Base-by-base conservation (phyloP, 768 basidiomycete genomes). In the Dioszegia crocea region DNA sequence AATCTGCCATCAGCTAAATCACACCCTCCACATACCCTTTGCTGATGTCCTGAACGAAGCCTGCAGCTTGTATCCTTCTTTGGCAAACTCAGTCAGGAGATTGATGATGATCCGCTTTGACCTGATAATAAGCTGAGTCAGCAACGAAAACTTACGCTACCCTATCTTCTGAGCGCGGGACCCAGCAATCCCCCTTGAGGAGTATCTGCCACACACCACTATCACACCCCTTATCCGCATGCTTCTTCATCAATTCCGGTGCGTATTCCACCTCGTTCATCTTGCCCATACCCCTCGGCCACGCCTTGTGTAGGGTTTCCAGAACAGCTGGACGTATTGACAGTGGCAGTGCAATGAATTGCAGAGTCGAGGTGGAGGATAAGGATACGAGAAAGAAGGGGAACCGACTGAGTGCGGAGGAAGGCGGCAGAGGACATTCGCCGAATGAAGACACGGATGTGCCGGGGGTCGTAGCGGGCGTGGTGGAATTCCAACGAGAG, bases 171-270 rank as follows among this genome's bases (percentile, higher is more conserved):
- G 61, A 68, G 5, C 62, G 53, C 2, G 71, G 71, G 55, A 67
- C 63, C 71, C 71, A 73, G 26, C 59, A 58, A 27, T 62, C 56
- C 6, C 58, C 68, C 47, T 66, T 70, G 57, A 70, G 29, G 16
- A 51, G 59, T 16, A 73, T 59, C 43, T 73, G 68, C 71, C 71
- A 73, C 2, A 73, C 71, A 5, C 71, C 71, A 17, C 64, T 62
- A 26, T 73, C 68, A 48, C 68, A 67, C 5, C 71, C 68, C 33
- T 61, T 65, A 16, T 73, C 71, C 43, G 59, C 62, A 49, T 70
- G 68, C 39, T 47, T 56, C 58, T 59, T 61, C 68, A 66, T 67
- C 43, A 73, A 45, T 45, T 70, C 71, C 6, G 68, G 60, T 21
- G 57, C 57, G 56, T 73, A 73, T 2, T 68, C 68, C 17, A 73